Evolutionary conservation across 495 filamentous ascomycete genomes (phyloP), one percentile per base, ranked within the genome.

Genomic region (Hypoxylon subgilvum): DNA sequence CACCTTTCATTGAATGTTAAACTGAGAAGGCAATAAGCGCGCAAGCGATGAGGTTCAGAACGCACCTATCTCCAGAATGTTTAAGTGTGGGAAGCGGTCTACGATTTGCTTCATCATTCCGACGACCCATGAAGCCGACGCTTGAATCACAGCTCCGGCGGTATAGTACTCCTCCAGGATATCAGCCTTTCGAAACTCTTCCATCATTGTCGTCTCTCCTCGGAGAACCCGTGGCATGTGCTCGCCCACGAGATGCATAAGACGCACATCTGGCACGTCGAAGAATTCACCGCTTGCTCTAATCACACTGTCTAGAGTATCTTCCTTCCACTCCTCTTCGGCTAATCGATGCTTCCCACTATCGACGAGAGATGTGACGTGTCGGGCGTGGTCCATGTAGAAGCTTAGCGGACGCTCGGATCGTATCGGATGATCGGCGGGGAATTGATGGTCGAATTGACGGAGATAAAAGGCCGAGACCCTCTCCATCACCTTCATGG

Each of bases 191-290:
- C 23, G 23, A 8, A 27, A 27, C 3, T 27, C 4, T 39, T 82
- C 76, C 6, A 82, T 64, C 13, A 77, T 67, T 2, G 62, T 72
- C 10, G 41, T 66, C 28, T 80, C 62, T 3, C 62, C 31, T 0
- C 69, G 57, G 13, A 80, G 41, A 1, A 76, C 45, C 12, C 50
- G 18, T 1, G 62, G 23, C 3, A 81, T 46, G 21, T 62, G 73
- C 22, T 78, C 65, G 2, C 79, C 68, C 9, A 71, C 63, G 5
- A 57, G 45, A 3, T 35, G 34, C 32, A 61, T 40, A n/a, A 63
- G 25, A 16, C 43, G 7, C 7, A 59, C 18, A 16, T 61, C 62
- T 3, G 43, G n/a, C n/a, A n/a, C n/a, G n/a, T n/a, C n/a, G 48
- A 1, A 48, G 23, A 4, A 14, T 69, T 57, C 8, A 27, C 23